Base-by-base conservation (phyloP, 768 basidiomycete species). In the Calocybe indica region DNA sequence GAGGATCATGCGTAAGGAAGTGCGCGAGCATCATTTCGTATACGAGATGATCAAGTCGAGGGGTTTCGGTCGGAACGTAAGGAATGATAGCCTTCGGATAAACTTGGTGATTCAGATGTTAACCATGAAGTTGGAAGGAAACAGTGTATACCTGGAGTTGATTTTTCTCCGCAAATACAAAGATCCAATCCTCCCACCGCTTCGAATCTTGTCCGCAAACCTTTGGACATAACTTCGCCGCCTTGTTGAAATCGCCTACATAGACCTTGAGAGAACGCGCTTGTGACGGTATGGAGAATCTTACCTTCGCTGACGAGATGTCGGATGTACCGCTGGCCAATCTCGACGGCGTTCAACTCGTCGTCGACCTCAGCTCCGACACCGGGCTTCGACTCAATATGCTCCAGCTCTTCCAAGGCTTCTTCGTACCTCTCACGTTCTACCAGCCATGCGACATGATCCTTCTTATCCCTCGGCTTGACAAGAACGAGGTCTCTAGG, bases 151-250 rank as follows among this genome's bases (percentile, higher is more conserved):
- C 92, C 64, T 88, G 82, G 11, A 97, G 68, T 48, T 92, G 83
- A 22, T 79, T 75, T 55, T 84, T 79, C 62, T 92, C 82, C 1
- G 87, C 88, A 60, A 95, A 98, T 10, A 79, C 70, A 57, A 96
- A 95, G 58, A 97, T 88, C 89, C 89, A 96, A 56, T 87, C 81
- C 60, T 97, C 94, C 96, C 96, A 99, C n/a, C 79, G 75, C 57
- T 82, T 84, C 8, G 75, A 65, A 55, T 95, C 80, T 38, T 80
- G 80, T 3, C 79, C 85, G 54, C 95, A 88, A 6, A 97, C 91
- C 61, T 88, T 92, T 0, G 91, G 85, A 55, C 83, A 85, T 22
- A 96, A 66, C 7, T 73, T 67, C 0, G 95, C 96, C 1, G 95
- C 95, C 57, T 88, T 88, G 0, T 61, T 67, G 54, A 81, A 97